These are phyloP conservation scores for Solanum dulcamara DNA, from an alignment of 257 asterid genomes.

Conservation along the genomic window DNA sequence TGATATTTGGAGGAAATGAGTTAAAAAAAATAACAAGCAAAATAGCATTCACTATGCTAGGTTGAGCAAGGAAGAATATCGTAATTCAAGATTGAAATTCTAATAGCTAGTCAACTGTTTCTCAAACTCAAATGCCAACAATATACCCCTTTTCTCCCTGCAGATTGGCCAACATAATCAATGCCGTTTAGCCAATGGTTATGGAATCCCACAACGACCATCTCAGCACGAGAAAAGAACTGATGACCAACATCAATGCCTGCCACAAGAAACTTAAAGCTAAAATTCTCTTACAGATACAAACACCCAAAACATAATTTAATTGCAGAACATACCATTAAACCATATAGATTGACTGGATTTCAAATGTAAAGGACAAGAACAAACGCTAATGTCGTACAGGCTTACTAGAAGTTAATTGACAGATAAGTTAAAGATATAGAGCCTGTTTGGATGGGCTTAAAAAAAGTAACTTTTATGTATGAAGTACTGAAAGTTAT, in stretches of 20 bases:
- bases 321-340: background rate
- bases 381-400: background rate
- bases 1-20: background rate
- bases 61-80: background rate
- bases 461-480: too few relatives aligned
- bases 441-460: too few relatives aligned
- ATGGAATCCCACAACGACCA: conserved; percentile 81
- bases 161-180: conserved; percentile 42
- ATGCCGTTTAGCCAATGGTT: conserved; percentile 88
- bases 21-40: background rate
- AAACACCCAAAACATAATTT: background rate
- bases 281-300: background rate
- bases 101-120: background rate
- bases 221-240: conserved; percentile 82
- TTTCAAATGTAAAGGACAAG: background rate
- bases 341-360: background rate
- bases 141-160: conserved; percentile 33
- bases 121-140: background rate
- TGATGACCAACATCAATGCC: conserved; percentile 92
- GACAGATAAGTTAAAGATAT: background rate
- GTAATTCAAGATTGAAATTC: background rate
- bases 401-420: background rate
- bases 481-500: too few relatives aligned
- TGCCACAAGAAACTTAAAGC: conserved; percentile 19
- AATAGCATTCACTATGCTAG: background rate